These are phyloP conservation scores for Polysphondylium violaceum DNA, from an alignment of 78 protist genomes.

Conservation along the genomic window DNA sequence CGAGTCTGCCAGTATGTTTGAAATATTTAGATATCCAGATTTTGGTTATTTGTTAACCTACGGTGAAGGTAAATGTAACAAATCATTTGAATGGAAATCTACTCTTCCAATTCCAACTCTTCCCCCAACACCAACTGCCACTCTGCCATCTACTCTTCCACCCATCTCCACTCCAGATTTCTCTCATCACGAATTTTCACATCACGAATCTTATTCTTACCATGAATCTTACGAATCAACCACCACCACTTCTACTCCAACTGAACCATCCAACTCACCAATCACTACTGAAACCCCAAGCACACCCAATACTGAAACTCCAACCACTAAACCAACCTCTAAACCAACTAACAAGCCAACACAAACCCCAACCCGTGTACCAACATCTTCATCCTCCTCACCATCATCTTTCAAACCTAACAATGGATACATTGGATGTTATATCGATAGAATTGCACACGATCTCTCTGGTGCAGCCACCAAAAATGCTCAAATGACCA, in stretches of 20 bases:
- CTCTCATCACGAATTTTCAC: too few species aligned
- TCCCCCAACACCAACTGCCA: background rate
- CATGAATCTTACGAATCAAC: too few species aligned
- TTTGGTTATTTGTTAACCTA: slow-evolving; percentile 29
- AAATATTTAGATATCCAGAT: slow-evolving; percentile 46
- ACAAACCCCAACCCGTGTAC: background rate
- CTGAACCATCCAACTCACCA: background rate
- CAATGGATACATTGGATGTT: slow-evolving; percentile 35
- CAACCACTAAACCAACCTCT: background rate
- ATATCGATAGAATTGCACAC: slow-evolving; percentile 28
- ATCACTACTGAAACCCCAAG: background rate
- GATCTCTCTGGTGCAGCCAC: slow-evolving; percentile 16
- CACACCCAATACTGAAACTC: background rate
- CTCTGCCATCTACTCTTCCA: too few species aligned
- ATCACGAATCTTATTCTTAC: too few species aligned
- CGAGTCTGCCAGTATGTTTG: background rate
- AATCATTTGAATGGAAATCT: slow-evolving; percentile 14
- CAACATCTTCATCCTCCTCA: slow-evolving; percentile 13
- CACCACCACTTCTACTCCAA: background rate
- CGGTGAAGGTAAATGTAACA: slow-evolving; percentile 45
- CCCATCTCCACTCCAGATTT: too few species aligned
- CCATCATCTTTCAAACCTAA: background rate
- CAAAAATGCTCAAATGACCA: slow-evolving; percentile 4
- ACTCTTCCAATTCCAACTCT: background rate
- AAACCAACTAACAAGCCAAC: background rate